Percentiles rank a stretch among this genome's conserved stretches.
Conservation (phyloP, 305 asterid species). For the Solanum hybrid region DNA sequence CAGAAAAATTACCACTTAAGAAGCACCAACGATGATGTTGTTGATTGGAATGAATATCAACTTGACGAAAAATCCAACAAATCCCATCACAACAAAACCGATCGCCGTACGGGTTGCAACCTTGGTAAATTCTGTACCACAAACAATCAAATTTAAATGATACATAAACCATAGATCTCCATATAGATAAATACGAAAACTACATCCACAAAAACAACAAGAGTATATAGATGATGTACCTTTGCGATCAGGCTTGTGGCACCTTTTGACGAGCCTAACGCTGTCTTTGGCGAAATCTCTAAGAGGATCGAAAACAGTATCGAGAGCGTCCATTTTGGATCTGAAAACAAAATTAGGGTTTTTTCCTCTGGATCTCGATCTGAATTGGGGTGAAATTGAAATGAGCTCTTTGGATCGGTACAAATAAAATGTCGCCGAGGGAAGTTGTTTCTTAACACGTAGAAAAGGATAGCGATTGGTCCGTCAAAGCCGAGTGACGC, state of each 20-base stretch:
- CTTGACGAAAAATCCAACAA: constrained; percentile 72
- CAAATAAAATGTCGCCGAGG: neutral
- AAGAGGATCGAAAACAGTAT: constrained; percentile 78
- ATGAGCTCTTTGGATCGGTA: neutral
- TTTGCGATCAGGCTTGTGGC: constrained; percentile 95
- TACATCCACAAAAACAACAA: neutral
- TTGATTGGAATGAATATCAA: constrained; percentile 73
- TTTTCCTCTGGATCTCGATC: neutral
- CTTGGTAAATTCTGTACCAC: constrained; percentile 33
- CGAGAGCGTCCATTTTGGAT: constrained; percentile 60
- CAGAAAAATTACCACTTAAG: constrained; percentile 16
- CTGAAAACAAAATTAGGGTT: neutral
- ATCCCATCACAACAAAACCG: constrained; percentile 80
- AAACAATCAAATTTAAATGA: neutral
- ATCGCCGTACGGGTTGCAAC: constrained; percentile 74
- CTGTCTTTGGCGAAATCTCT: constrained; percentile 89
- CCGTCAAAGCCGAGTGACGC: neutral
- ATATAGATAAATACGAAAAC: neutral
- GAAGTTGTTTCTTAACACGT: neutral
- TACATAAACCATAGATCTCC: neutral
- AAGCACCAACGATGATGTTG: constrained; percentile 68
- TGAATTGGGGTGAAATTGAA: neutral
- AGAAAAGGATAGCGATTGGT: neutral
- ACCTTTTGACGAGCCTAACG: constrained; percentile 80
- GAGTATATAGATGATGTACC: constrained; percentile 20